Base-by-base conservation (phyloP, 768 basidiomycete species). In the Hirschioporus abietinus region DNA sequence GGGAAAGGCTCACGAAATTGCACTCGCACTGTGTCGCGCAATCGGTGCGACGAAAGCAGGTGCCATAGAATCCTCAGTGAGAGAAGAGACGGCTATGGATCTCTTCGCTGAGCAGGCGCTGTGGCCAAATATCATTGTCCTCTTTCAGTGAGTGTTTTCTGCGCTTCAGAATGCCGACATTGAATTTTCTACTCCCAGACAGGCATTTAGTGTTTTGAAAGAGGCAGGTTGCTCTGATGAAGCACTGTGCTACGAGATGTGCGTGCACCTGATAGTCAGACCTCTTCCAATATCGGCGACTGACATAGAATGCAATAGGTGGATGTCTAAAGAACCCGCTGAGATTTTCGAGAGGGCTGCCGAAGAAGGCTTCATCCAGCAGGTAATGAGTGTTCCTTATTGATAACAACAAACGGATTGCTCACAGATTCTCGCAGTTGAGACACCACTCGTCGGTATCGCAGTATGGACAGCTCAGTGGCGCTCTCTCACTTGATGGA, bases 281-380 rank as follows among this genome's bases (percentile, higher is more conserved):
- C 35, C 61, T 8, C 66, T 63, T 24, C 42, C 30, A 2, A 24
- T 9, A 58, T 63, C 35, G n/a, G 23, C 7, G 63, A 52, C 20
- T 52, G 42, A 52, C 20, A 15, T 12, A 52, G 42, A 15, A 12
- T 12, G 20, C 12, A 52, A 15, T 52, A 86, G 86, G 86, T 87
- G 87, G 87, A 88, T 88, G 86, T 88, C 87, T 26, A 88, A 88
- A 70, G 87, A 88, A 70, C 86, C 87, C 0, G 87, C 87, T 7
- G 87, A 88, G 70, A 87, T 88, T 57, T 88, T 88, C 72, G 87
- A 88, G 73, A 78, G 84, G 20, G 86, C 87, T 8, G 87, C 87
- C 7, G 87, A 88, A 69, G 86, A 88, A 35, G 87, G 87, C 18
- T 87, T 88, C 74, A 82, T 88, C 63, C 73, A 72, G 20, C 86